Evolutionary conservation across 2,329 filamentous ascomycete genomes (phyloP), one percentile per base, ranked within the genome.

Genomic region (Bipolaris bicolor): DNA sequence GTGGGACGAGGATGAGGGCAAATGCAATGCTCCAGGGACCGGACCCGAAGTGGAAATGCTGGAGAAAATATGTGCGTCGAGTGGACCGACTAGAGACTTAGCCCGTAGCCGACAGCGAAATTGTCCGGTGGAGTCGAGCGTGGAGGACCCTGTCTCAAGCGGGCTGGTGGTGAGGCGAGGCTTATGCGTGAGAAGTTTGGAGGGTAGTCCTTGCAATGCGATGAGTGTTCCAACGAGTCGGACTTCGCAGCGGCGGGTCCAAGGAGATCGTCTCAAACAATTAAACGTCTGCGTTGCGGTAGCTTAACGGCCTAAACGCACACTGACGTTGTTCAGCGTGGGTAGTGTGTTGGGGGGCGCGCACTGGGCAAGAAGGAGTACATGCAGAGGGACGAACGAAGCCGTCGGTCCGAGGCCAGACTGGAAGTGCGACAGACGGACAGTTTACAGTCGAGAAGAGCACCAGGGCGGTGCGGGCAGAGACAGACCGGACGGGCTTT

Each of bases 31-130:
- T 62, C 67, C 64, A 62, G 63, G 64, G 67, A 61, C 69, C 66
- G 74, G 72, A 70, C 74, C 73, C 71, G 72, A 74, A 72, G 57
- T 60, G 71, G 74, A 70, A 75, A 73, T 74, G 68, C 53, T 72
- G 66, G 65, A 71, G 72, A 71, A 69, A 58, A 66, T 54, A 65
- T 58, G 61, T 67, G 63, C 58, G 60, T 60, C 57, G 61, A 51
- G 70, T 66, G 67, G 67, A 55, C 52, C 64, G 62, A 65, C 62
- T 62, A 70, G 65, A 67, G 66, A 71, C 71, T 66, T 69, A 67
- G 70, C 64, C 62, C 63, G 58, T 59, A 61, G 61, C 52, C 70
- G 69, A 70, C 65, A 71, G 68, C 65, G 65, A 58, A 61, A 61
- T 60, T 62, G 62, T 65, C 65, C 58, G 62, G 66, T 65, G 69